Evolutionary conservation across 208 protist species (phyloP).

Genomic region (Trypanosoma platydactyli): DNA sequence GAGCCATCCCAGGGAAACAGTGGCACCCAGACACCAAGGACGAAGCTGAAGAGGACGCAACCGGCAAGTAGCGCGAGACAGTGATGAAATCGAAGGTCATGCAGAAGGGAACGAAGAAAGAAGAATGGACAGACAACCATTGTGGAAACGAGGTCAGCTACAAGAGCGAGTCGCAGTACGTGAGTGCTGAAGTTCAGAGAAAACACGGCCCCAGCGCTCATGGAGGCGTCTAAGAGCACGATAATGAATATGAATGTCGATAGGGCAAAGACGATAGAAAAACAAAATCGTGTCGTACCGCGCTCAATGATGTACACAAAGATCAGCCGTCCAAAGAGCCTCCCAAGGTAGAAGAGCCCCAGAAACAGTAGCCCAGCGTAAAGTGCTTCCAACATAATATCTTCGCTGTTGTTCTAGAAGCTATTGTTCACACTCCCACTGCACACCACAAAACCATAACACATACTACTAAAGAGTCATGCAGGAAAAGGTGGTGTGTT

Average conservation of each 20-base stretch:
- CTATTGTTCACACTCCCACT: neutral
- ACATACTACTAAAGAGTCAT: too few relatives aligned
- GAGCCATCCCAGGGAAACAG: neutral
- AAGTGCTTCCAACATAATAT: slow-evolving; percentile 2
- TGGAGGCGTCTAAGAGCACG: slow-evolving; percentile 34
- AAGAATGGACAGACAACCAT: slow-evolving; percentile 16
- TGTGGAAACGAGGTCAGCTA: slow-evolving; percentile 10
- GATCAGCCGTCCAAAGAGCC: slow-evolving; percentile 41
- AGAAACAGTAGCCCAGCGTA: slow-evolving; percentile 18
- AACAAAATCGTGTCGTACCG: slow-evolving; percentile 30
- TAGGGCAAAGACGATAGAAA: slow-evolving; percentile 40
- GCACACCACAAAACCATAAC: too few relatives aligned
- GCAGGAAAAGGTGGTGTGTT: too few relatives aligned
- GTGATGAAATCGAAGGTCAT: slow-evolving; percentile 7
- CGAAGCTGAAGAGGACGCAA: neutral
- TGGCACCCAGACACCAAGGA: slow-evolving; percentile 1
- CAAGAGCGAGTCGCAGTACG: slow-evolving; percentile 11
- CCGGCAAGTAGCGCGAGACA: neutral
- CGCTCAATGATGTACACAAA: slow-evolving; percentile 46
- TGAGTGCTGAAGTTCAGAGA: slow-evolving; percentile 5
- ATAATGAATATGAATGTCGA: slow-evolving; percentile 39
- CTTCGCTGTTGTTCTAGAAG: neutral
- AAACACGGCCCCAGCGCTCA: slow-evolving; percentile 4
- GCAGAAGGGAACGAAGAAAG: slow-evolving; percentile 10
- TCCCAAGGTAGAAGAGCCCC: slow-evolving; percentile 28